Base-by-base conservation (phyloP, 1,139 yeast species). In the Arxiozyma slooffiae region DNA sequence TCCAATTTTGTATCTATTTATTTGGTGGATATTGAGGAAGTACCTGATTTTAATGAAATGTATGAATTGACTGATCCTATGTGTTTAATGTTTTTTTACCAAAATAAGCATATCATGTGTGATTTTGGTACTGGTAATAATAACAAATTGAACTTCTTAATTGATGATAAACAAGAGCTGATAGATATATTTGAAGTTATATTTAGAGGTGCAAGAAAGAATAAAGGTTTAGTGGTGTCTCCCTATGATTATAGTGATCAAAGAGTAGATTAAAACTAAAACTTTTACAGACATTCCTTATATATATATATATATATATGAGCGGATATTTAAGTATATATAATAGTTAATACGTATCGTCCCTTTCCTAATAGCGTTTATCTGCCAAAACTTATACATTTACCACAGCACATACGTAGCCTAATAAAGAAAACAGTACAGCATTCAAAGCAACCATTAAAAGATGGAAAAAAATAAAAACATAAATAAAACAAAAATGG, bases 51-150 rank as follows among this genome's bases (percentile, higher is more conserved):
- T 69, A 90, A 89, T 67, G 77, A 81, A 61, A 89, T 92, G 94
- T 92, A 92, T 67, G 97, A 92, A 67, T 71, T 92, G 52, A 87
- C 84, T 63, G 97, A 88, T 57, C 95, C 96, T 34, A 81, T 86
- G 75, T 82, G 95, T 47, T 75, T 92, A 50, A 92, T 92, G 97
- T 90, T 92, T 64, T 92, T 92, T 67, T 88, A 79, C 69, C 73
- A 95, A 50, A 92, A 92, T 70, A 90, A 89, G 66, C 98, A 92
- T 67, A 90, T 94, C 95, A 81, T 90, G 88, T 87, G 96, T 69
- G 98, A 92, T 71, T 89, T 89, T 68, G 98, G 98, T 2, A 92
- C 98, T 0, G 99, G 99, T 42, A 88, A 92, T 65, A 92, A 94
- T 69, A 92, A 94, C 72, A 92, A 92, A 72, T 72, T 92, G 70